Evolutionary conservation across 2,329 filamentous ascomycete species (phyloP).

Genomic region (Cadophora gregata): DNA sequence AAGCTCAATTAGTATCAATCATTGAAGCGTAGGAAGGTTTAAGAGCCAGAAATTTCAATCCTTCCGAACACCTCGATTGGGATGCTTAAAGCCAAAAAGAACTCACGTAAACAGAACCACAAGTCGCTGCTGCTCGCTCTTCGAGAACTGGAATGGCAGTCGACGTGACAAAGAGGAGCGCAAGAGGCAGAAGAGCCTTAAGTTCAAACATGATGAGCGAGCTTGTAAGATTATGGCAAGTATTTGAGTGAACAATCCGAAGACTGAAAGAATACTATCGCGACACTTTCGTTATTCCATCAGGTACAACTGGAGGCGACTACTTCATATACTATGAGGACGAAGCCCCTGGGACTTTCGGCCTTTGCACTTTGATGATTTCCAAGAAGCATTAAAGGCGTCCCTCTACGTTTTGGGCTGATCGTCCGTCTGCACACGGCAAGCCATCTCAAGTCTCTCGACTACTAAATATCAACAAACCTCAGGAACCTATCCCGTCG

Average conservation of each 20-base stretch:
- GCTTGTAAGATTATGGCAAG: neutral
- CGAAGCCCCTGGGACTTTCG: neutral
- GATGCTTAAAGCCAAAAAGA: neutral
- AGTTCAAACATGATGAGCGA: slow-evolving; percentile 15
- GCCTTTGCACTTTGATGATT: neutral
- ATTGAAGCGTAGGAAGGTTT: neutral
- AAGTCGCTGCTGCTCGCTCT: slow-evolving; percentile 56
- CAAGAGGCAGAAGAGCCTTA: slow-evolving; percentile 30
- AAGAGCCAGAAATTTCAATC: neutral
- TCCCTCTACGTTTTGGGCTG: neutral
- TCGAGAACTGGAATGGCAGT: slow-evolving; percentile 38
- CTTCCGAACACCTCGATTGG: neutral
- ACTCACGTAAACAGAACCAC: slow-evolving; percentile 53
- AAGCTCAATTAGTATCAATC: neutral
- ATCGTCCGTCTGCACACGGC: neutral
- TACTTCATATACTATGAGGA: slow-evolving; percentile 10
- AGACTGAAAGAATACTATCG: too few species aligned
- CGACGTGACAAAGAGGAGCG: slow-evolving; percentile 22
- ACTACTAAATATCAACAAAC: slow-evolving; percentile 1
- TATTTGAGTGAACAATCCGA: neutral
- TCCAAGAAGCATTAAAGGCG: slow-evolving; percentile 4
- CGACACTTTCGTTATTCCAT: neutral
- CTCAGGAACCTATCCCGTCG: neutral
- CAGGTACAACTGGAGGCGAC: neutral
- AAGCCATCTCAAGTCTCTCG: neutral